Percentiles rank a stretch among this genome's conserved stretches.
phyloP scores from a whole-genome alignment of 257 asterid genomes.

The Primulina tabacum region DNA sequence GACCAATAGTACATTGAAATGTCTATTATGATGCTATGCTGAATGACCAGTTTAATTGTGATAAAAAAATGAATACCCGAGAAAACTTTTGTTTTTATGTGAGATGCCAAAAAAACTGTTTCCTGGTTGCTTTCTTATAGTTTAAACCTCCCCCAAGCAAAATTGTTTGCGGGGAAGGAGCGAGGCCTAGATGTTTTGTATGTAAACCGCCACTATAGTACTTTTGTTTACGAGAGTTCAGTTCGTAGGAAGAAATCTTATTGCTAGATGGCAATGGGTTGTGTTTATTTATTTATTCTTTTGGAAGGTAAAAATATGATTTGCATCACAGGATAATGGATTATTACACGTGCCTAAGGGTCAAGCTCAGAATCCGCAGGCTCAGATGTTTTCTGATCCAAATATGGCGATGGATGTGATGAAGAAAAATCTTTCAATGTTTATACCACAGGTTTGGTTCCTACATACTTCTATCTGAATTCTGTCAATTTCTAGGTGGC shows the following conservation, averaged over 20 bases:
- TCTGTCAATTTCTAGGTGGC: conserved; percentile 8
- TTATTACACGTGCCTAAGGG: conserved; percentile 82
- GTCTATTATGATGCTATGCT: neutral
- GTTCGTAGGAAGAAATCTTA: neutral
- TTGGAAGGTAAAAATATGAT: conserved; percentile 15
- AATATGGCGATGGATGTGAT: conserved; percentile 99
- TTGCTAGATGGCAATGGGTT: conserved; percentile 5
- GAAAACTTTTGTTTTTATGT: neutral
- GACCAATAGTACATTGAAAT: no score
- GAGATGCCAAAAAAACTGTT: neutral
- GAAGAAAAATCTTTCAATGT: conserved; percentile 94
- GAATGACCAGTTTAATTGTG: neutral
- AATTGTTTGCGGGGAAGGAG: neutral
- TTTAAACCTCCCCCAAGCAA: no score
- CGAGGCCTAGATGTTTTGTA: neutral
- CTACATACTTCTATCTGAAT: conserved; percentile 17
- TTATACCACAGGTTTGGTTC: conserved; percentile 76
- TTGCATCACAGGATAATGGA: conserved; percentile 75
- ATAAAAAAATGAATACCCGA: neutral
- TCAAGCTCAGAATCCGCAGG: conserved; percentile 85
- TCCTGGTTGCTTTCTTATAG: neutral
- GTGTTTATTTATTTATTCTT: neutral
- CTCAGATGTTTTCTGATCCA: conserved; percentile 98
- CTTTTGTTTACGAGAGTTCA: neutral
- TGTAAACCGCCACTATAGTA: neutral